Percentiles rank a stretch among this genome's conserved stretches.
These are phyloP conservation scores for Thalassiosira livingstoniorum DNA, from an alignment of 352 stramenopile genomes.

Conservation along the genomic window DNA sequence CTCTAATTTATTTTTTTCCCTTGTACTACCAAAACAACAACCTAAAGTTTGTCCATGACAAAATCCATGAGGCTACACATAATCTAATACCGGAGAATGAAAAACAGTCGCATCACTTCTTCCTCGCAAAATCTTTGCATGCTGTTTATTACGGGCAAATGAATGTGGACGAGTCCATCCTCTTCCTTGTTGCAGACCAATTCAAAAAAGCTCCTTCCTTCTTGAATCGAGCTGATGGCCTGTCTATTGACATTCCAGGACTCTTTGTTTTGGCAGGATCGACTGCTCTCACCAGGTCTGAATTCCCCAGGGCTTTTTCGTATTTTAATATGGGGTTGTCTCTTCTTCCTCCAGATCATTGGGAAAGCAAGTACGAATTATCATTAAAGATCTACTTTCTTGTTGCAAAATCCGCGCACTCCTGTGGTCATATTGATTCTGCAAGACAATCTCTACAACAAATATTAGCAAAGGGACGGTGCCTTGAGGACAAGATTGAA, in stretches of 20 bases:
- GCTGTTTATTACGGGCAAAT: conserved; percentile 16
- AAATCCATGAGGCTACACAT: conserved; percentile 52
- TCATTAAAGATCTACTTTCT: conserved; percentile 17
- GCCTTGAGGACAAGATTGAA: conserved; percentile 45
- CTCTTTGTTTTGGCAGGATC: conserved; percentile 39
- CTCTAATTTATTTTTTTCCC: no score
- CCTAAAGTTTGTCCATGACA: conserved; percentile 59
- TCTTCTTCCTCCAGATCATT: conserved; percentile 39
- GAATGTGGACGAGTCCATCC: conserved; percentile 5
- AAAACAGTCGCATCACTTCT: conserved; percentile 41
- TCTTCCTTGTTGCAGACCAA: conserved; percentile 45
- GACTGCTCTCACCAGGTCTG: conserved; percentile 18
- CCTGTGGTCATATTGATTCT: conserved; percentile 28
- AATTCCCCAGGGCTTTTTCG: conserved; percentile 25
- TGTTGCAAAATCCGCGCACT: conserved; percentile 25
- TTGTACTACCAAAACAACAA: no score
- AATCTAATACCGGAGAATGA: conserved; percentile 39
- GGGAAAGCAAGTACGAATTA: conserved; percentile 36
- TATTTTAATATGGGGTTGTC: conserved; percentile 37
- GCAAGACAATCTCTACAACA: conserved; percentile 21
- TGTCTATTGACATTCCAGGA: conserved; percentile 30
- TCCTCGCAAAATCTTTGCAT: conserved; percentile 36
- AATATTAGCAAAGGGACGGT: conserved; percentile 37
- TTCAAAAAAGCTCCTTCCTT: conserved; percentile 52
- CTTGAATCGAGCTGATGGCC: no score